Evolutionary conservation across 768 basidiomycete genomes (phyloP).

Genomic region (Thelephora aurantiotincta): DNA sequence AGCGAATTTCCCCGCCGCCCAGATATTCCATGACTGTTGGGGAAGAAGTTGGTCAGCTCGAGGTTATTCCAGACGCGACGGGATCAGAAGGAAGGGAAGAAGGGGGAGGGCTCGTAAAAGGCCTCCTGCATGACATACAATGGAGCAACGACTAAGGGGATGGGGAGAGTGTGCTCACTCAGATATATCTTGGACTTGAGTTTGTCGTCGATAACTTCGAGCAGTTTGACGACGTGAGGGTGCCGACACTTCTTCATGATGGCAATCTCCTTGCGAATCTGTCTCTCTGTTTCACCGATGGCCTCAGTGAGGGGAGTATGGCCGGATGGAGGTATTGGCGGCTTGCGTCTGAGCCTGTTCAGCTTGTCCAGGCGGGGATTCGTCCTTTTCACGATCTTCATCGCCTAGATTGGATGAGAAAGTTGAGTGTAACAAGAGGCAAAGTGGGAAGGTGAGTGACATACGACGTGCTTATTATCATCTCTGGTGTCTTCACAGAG

Average conservation of each 20-base stretch:
- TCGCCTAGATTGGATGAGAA: slow-evolving; percentile 34
- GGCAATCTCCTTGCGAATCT: slow-evolving; percentile 88
- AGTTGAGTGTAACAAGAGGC: neutral
- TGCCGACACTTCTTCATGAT: slow-evolving; percentile 97
- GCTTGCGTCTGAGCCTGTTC: slow-evolving; percentile 26
- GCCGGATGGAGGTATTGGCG: slow-evolving; percentile 26
- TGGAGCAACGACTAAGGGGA: neutral
- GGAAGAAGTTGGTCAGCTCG: slow-evolving; percentile 10
- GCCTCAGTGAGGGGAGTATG: slow-evolving; percentile 51
- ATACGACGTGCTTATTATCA: slow-evolving; percentile 26
- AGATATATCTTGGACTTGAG: slow-evolving; percentile 84
- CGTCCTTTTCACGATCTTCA: slow-evolving; percentile 64
- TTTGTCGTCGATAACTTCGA: slow-evolving; percentile 91
- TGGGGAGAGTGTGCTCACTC: slow-evolving; percentile 40
- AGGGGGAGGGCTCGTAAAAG: neutral
- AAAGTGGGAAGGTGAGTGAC: slow-evolving; percentile 22
- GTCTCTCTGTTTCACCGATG: slow-evolving; percentile 60
- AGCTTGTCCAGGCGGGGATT: slow-evolving; percentile 59
- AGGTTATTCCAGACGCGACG: neutral
- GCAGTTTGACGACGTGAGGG: slow-evolving; percentile 77
- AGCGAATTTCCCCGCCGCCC: slow-evolving; percentile 88
- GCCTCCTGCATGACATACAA: neutral
- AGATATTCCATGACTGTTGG: slow-evolving; percentile 87
- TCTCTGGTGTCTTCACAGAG: slow-evolving; percentile 41
- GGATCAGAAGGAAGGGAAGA: slow-evolving; percentile 1